These are phyloP conservation scores for Ceratocystis cubensis DNA, from an alignment of 2,329 filamentous ascomycete species.

Conservation along the genomic window DNA sequence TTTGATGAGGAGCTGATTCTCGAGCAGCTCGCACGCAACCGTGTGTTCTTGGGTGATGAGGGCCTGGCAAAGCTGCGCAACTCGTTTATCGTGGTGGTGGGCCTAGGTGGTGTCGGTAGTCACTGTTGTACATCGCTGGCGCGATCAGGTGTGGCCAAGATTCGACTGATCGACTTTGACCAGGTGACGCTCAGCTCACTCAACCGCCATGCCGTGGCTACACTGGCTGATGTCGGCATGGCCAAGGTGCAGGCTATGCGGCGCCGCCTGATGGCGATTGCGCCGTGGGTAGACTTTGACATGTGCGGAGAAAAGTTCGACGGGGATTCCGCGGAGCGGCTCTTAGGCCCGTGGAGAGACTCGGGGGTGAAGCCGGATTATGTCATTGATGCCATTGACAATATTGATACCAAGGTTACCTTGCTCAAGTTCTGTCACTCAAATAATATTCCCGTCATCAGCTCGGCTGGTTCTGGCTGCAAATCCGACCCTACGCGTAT, in stretches of 20 bases:
- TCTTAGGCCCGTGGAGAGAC: conserved; percentile 55
- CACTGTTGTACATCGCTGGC: conserved; percentile 79
- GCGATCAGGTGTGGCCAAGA: conserved; percentile 74
- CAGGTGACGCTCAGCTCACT: conserved; percentile 90
- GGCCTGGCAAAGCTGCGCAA: conserved; percentile 68
- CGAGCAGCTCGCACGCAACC: conserved; percentile 86
- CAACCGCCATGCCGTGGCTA: conserved; percentile 92
- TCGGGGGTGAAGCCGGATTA: conserved; percentile 55
- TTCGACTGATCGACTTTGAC: conserved; percentile 91
- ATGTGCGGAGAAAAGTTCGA: conserved; percentile 74
- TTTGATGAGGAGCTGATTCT: conserved; percentile 72
- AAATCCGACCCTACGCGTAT: conserved; percentile 79
- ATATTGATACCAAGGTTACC: conserved; percentile 92
- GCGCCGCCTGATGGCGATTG: conserved; percentile 67
- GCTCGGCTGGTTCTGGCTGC: conserved; percentile 90
- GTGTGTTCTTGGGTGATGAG: conserved; percentile 74
- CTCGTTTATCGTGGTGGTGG: conserved; percentile 79
- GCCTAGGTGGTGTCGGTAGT: conserved; percentile 87
- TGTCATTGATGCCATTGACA: conserved; percentile 96
- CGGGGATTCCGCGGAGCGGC: conserved; percentile 46
- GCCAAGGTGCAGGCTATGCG: conserved; percentile 81
- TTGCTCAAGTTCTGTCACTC: conserved; percentile 78
- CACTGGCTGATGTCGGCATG: conserved; percentile 81
- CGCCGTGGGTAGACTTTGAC: conserved; percentile 87
- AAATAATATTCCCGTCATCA: conserved; percentile 68